A percentile compares a stretch with the other conserved stretches of the same genome.
These are phyloP conservation scores for Phytopythium ostracodes DNA, from an alignment of 352 stramenopile species.

Conservation along the genomic window DNA sequence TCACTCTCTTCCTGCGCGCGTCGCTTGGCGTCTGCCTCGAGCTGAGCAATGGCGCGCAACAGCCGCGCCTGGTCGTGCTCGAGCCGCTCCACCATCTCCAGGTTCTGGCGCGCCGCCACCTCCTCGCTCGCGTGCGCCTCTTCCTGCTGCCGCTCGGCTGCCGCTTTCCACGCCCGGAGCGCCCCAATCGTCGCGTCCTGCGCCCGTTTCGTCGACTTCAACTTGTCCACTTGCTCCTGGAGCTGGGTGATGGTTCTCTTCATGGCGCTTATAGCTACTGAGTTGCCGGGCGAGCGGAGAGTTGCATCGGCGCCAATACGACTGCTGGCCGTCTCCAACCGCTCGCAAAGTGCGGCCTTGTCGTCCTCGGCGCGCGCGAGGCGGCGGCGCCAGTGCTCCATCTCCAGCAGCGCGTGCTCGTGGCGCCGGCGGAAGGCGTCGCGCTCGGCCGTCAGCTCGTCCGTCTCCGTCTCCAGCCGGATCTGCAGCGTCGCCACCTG, in stretches of 20 bases:
- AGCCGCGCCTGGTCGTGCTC: conserved; percentile 31
- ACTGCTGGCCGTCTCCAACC: conserved; percentile 36
- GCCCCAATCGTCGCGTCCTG: conserved; percentile 37
- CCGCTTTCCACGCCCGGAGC: conserved; percentile 46
- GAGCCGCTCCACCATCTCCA: conserved; percentile 35
- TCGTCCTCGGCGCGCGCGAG: conserved; percentile 60
- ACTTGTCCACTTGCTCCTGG: conserved; percentile 26
- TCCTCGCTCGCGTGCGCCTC: conserved; percentile 32
- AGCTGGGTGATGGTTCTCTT: conserved; percentile 37
- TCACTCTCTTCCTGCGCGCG: conserved; percentile 15
- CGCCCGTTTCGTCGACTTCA: conserved; percentile 25
- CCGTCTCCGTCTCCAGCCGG: conserved; percentile 55
- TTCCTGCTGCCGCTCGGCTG: conserved; percentile 35
- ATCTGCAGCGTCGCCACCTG: conserved; percentile 70
- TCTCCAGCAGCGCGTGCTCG: conserved; percentile 55
- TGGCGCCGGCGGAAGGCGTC: conserved; percentile 58
- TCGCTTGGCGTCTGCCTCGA: conserved; percentile 26
- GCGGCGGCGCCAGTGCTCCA: conserved; percentile 68
- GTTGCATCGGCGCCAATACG: neutral
- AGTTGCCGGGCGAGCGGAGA: conserved; percentile 23
- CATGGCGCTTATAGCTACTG: conserved; percentile 21
- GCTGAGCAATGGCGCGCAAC: conserved; percentile 20
- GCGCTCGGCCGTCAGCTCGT: conserved; percentile 59
- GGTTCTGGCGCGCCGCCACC: conserved; percentile 35
- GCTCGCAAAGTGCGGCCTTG: conserved; percentile 43